phyloP scores from a whole-genome alignment of 2,329 filamentous ascomycete genomes.

The Aureobasidium sp. region DNA sequence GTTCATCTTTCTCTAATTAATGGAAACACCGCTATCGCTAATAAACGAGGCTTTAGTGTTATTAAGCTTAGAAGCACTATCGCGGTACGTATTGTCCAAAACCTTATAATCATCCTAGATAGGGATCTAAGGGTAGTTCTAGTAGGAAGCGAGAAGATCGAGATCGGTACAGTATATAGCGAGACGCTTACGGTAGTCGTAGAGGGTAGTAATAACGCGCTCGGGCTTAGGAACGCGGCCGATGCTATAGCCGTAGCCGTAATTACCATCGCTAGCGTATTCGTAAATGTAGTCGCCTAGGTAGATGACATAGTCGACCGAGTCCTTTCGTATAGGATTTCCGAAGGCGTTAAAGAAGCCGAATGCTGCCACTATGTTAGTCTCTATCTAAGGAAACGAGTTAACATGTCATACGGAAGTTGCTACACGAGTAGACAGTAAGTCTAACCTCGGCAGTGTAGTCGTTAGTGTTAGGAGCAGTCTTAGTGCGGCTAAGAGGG shows the following conservation, averaged over 20 bases:
- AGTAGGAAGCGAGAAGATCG: slow-evolving; percentile 50
- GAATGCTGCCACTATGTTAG: slow-evolving; percentile 25
- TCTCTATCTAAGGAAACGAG: background rate
- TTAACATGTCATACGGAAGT: slow-evolving; percentile 49
- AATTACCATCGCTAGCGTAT: slow-evolving; percentile 34
- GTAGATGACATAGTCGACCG: slow-evolving; percentile 40
- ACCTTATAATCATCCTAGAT: slow-evolving; percentile 60
- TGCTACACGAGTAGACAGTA: slow-evolving; percentile 64
- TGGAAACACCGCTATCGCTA: slow-evolving; percentile 48
- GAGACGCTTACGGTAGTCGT: slow-evolving; percentile 52
- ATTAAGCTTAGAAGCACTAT: slow-evolving; percentile 52
- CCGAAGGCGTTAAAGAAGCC: slow-evolving; percentile 40
- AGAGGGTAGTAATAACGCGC: slow-evolving; percentile 43
- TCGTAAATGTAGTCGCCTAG: slow-evolving; percentile 58
- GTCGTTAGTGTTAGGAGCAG: slow-evolving; percentile 51
- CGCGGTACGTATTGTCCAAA: slow-evolving; percentile 57
- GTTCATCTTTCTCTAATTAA: slow-evolving; percentile 67
- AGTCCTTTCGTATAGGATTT: slow-evolving; percentile 34
- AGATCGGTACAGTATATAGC: slow-evolving; percentile 54
- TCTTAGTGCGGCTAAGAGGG: slow-evolving; percentile 61
- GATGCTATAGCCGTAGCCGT: slow-evolving; percentile 40
- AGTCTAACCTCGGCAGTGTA: slow-evolving; percentile 51
- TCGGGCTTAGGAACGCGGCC: slow-evolving; percentile 47
- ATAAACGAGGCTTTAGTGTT: slow-evolving; percentile 61
- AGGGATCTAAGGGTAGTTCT: slow-evolving; percentile 53